Evolutionary conservation across 805 yeast species (phyloP).

Genomic region (Ogataea polymorpha): DNA sequence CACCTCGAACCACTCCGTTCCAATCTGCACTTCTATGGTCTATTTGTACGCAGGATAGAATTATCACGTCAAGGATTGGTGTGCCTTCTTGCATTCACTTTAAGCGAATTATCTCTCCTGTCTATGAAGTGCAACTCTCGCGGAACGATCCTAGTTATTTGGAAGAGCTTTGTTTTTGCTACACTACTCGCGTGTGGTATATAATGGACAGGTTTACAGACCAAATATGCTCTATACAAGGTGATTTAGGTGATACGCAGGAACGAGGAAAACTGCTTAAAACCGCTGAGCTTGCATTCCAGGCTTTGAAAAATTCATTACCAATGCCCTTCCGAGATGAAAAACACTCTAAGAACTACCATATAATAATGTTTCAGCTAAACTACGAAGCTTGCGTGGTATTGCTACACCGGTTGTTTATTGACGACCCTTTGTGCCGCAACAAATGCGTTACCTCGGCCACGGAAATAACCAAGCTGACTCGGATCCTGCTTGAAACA

Average conservation of each 20-base stretch:
- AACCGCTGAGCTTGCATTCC: slow-evolving; percentile 25
- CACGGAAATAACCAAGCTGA: slow-evolving; percentile 11
- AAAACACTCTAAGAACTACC: slow-evolving; percentile 3
- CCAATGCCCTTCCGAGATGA: slow-evolving; percentile 17
- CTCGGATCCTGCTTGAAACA: slow-evolving; percentile 1
- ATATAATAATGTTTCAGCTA: slow-evolving; percentile 23
- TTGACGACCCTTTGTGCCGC: slow-evolving; percentile 16
- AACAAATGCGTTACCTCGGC: slow-evolving; percentile 21
- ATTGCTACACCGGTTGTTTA: slow-evolving; percentile 23
- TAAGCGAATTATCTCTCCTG: slow-evolving; percentile 33
- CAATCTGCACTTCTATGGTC: slow-evolving; percentile 32
- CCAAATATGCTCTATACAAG: slow-evolving; percentile 32
- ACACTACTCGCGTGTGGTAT: slow-evolving; percentile 29
- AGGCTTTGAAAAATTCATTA: slow-evolving; percentile 23
- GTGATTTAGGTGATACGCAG: slow-evolving; percentile 34
- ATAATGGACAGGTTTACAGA: slow-evolving; percentile 33
- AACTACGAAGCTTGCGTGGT: slow-evolving; percentile 24
- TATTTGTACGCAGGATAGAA: slow-evolving; percentile 31
- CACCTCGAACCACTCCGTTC: slow-evolving; percentile 26
- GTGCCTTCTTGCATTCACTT: slow-evolving; percentile 35
- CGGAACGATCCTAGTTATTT: slow-evolving; percentile 14
- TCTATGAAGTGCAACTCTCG: slow-evolving; percentile 22
- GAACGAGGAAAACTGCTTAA: slow-evolving; percentile 24
- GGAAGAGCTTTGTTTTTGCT: slow-evolving; percentile 28
- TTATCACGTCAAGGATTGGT: slow-evolving; percentile 24